These are phyloP conservation scores for Clarireedia hainanense DNA, from an alignment of 2,329 filamentous ascomycete genomes.

Conservation along the genomic window DNA sequence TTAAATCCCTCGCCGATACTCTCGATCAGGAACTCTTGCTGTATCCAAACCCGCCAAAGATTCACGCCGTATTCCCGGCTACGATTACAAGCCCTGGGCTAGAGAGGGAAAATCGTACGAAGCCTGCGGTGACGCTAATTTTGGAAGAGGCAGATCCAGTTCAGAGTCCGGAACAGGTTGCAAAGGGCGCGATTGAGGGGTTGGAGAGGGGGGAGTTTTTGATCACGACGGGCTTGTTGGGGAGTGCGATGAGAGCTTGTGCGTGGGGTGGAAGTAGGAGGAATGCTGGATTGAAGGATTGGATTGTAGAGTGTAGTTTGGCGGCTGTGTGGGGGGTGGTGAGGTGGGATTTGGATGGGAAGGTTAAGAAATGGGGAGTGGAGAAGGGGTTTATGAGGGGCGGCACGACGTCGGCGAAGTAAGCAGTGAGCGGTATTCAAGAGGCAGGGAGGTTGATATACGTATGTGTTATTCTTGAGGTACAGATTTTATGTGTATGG, in stretches of 20 bases:
- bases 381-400: constrained; percentile 50
- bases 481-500: too few species aligned
- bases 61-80: constrained; percentile 78
- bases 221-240: constrained; percentile 68
- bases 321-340: constrained; percentile 52
- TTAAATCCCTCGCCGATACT: constrained; percentile 75
- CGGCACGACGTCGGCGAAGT: background rate
- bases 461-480: too few species aligned
- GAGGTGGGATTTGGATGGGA: constrained; percentile 46
- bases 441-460: too few species aligned
- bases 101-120: constrained; percentile 66
- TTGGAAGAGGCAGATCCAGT: constrained; percentile 77
- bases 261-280: constrained; percentile 46
- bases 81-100: constrained; percentile 73
- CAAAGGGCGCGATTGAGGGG: constrained; percentile 58
- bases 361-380: constrained; percentile 48
- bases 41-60: constrained; percentile 74
- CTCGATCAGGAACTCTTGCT: constrained; percentile 77
- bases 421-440: too few species aligned
- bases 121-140: constrained; percentile 70
- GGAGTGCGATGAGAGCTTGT: constrained; percentile 60
- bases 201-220: constrained; percentile 76
- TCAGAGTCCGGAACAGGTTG: constrained; percentile 73
- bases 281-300: constrained; percentile 51
- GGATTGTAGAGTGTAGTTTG: constrained; percentile 43